Base-by-base conservation (phyloP, 306 rosid genomes). In the Echinosophora koreensis region DNA sequence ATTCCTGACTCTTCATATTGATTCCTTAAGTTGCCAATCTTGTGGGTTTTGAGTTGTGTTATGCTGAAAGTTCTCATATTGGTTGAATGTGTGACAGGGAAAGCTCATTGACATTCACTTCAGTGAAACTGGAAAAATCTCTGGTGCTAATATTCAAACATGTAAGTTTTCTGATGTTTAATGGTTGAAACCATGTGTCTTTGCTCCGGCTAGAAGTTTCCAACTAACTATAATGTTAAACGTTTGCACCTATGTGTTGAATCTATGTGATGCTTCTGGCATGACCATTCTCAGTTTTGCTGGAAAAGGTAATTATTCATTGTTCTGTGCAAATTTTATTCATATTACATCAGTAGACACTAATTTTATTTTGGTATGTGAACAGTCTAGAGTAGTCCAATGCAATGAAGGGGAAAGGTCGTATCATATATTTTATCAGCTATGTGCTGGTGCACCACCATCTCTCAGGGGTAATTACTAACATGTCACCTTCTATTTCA, bases 331-430 rank as follows among this genome's bases (percentile, higher is more conserved):
- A 57, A 69, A 66, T 41, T 71, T 74, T 52, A 39, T 37, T 66
- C 65, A 16, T 51, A 27, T 56, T 49, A 30, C 27, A 42, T 72
- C 17, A 74, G 63, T 55, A 27, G 68, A 50, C 28, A 56, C 64
- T 66, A 39, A 64, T 55, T 66, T 41, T 65, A 49, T 22, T 73
- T 55, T 46, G 22, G 30, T 38, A 35, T 67, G 15, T 80, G 15
- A 69, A 85, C 91, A 90, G 96, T 90, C 96, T 59, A 83, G 96
- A 84, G 96, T 90, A 60, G 96, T 90, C 76, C 93, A 90, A 85
- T 90, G 96, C 87, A 85, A 82, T 16, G 91, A 85, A 73, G 92
- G 92, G 65, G 96, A 90, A 55, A 88, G 96, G 86, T 90, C 96
- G 15, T 90, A 90, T 63, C 96, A 90, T 79, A 90, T 90, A 76